Conservation (phyloP, 2,329 filamentous ascomycete species). For the Ceratocystis eucalypticola region DNA sequence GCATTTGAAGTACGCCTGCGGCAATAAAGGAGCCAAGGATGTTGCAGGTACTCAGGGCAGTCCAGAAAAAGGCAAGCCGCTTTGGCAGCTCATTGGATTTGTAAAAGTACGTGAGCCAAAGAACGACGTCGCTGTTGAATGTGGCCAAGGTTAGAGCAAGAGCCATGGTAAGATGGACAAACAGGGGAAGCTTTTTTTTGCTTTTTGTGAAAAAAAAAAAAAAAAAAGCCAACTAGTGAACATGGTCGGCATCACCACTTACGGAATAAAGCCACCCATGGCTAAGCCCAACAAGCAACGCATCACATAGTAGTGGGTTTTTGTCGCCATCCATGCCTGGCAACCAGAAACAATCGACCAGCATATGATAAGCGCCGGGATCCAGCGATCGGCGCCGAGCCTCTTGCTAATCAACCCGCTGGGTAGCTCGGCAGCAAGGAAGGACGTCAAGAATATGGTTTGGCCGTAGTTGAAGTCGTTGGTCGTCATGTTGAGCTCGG, state of each 20-base stretch:
- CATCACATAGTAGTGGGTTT: constrained; percentile 30
- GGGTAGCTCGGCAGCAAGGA: constrained; percentile 36
- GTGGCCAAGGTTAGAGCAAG: neutral
- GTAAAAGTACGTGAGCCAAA: constrained; percentile 27
- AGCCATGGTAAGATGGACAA: neutral
- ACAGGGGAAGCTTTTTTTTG: too few relatives aligned
- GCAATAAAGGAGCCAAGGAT: constrained; percentile 36
- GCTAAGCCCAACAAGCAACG: constrained; percentile 34
- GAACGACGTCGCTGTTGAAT: constrained; percentile 23
- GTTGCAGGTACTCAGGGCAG: constrained; percentile 22
- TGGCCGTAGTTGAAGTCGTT: constrained; percentile 35
- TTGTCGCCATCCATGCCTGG: constrained; percentile 29
- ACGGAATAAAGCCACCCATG: constrained; percentile 40
- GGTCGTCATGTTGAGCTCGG: constrained; percentile 31
- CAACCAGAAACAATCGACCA: constrained; percentile 31
- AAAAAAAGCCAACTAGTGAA: neutral
- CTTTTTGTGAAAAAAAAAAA: neutral
- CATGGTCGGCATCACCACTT: constrained; percentile 20
- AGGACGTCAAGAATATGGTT: constrained; percentile 32
- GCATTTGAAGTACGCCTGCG: constrained; percentile 27
- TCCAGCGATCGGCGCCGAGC: constrained; percentile 36
- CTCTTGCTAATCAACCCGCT: constrained; percentile 39
- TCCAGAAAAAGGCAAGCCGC: constrained; percentile 26
- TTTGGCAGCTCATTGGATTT: constrained; percentile 25
- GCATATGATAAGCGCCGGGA: constrained; percentile 30